These are phyloP conservation scores for Cladosporium sp. DNA, from an alignment of 2,329 filamentous ascomycete genomes.

Conservation along the genomic window DNA sequence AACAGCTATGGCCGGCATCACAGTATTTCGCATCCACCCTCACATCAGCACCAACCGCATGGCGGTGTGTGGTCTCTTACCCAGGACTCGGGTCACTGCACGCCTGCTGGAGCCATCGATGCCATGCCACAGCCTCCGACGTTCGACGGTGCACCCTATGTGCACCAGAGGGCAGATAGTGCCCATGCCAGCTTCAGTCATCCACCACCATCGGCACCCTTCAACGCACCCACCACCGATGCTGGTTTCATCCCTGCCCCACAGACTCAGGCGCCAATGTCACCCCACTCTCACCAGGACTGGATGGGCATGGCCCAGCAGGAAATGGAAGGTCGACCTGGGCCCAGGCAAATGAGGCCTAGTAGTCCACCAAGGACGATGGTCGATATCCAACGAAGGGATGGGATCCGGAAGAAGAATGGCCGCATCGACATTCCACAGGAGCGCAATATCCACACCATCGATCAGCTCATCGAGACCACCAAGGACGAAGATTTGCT, in stretches of 20 bases:
- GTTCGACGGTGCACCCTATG: conserved; percentile 39
- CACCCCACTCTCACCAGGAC: conserved; percentile 63
- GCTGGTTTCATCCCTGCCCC: conserved; percentile 48
- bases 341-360: conserved; percentile 60
- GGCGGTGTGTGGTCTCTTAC: conserved; percentile 60
- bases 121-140: conserved; percentile 50
- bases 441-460: conserved; percentile 90
- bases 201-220: conserved; percentile 42
- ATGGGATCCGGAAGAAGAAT: conserved; percentile 98
- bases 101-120: conserved; percentile 71
- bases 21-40: conserved; percentile 16
- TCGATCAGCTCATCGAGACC: conserved; percentile 86
- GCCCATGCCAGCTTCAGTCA: conserved; percentile 42
- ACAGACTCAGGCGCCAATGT: conserved; percentile 58
- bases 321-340: conserved; percentile 50
- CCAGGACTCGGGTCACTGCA: conserved; percentile 68
- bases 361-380: conserved; percentile 61
- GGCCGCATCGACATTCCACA: conserved; percentile 95
- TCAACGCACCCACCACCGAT: conserved; percentile 36
- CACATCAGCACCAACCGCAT: conserved; percentile 45
- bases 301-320: conserved; percentile 54
- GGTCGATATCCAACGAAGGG: conserved; percentile 59
- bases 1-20: conserved; percentile 20
- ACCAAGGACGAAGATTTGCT: conserved; percentile 89
- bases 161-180: conserved; percentile 29